Conservation (phyloP, 768 basidiomycete species). For the Kwoniella newhampshirensis region DNA sequence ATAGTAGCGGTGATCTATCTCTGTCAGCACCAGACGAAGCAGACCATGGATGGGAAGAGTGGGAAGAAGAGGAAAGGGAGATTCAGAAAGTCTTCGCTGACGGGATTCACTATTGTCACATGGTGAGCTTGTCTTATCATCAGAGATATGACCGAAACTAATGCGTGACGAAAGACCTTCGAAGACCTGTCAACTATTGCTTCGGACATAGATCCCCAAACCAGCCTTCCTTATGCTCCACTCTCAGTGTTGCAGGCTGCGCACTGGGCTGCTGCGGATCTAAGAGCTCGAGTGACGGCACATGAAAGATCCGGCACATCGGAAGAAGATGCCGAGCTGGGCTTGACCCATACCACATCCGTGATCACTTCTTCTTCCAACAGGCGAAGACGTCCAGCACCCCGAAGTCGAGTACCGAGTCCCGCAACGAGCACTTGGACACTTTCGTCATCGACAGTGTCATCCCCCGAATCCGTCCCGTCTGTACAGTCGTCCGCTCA, state of each 20-base stretch:
- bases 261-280: constrained; percentile 63
- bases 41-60: constrained; percentile 32
- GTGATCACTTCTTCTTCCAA: constrained; percentile 56
- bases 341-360: constrained; percentile 61
- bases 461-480: background rate
- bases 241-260: constrained; percentile 69
- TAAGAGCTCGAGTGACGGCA: constrained; percentile 37
- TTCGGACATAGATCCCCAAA: constrained; percentile 70
- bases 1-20: constrained; percentile 22
- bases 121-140: constrained; percentile 61
- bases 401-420: constrained; percentile 39
- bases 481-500: constrained; percentile 4
- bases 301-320: constrained; percentile 11
- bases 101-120: constrained; percentile 81
- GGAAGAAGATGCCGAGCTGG: constrained; percentile 59
- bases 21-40: constrained; percentile 9
- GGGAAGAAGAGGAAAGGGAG: constrained; percentile 60
- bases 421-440: constrained; percentile 7
- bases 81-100: constrained; percentile 70
- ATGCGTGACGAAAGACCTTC: constrained; percentile 64
- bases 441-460: background rate
- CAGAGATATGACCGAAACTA: background rate
- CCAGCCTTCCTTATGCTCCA: constrained; percentile 68
- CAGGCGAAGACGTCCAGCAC: constrained; percentile 27
- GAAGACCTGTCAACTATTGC: constrained; percentile 77